phyloP scores from a whole-genome alignment of 306 rosid genomes.

The Ochetophila trinervis region DNA sequence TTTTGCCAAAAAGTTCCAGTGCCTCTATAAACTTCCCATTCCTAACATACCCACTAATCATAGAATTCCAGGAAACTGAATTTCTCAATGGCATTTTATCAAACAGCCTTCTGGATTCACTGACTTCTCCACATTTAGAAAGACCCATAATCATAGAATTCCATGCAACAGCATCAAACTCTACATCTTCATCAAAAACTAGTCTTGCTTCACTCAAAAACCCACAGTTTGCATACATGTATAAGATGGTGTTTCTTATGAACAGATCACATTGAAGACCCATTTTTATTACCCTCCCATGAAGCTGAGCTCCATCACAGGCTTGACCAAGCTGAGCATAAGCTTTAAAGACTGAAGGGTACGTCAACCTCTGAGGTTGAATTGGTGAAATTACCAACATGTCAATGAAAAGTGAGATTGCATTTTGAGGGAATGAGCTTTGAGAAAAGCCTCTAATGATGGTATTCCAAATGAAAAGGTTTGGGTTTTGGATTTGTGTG shows the following conservation, averaged over 20 bases:
- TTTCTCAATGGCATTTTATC: constrained; percentile 56
- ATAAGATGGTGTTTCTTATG: constrained; percentile 50
- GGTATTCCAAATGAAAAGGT: constrained; percentile 72
- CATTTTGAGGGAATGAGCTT: constrained; percentile 57
- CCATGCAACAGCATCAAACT: constrained; percentile 62
- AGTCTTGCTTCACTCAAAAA: constrained; percentile 50
- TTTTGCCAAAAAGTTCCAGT: constrained; percentile 49
- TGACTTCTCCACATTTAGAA: constrained; percentile 69
- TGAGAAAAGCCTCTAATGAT: constrained; percentile 74
- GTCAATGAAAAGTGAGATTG: constrained; percentile 63
- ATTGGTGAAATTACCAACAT: constrained; percentile 53
- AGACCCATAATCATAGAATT: constrained; percentile 75
- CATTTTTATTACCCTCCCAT: constrained; percentile 63
- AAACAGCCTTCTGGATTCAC: constrained; percentile 63
- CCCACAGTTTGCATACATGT: constrained; percentile 75
- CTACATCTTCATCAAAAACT: constrained; percentile 47
- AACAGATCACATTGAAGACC: constrained; percentile 56
- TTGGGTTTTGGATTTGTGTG: constrained; percentile 45
- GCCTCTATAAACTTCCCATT: constrained; percentile 60
- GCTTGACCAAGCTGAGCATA: constrained; percentile 61
- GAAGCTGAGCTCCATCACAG: constrained; percentile 73
- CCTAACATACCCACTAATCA: constrained; percentile 88
- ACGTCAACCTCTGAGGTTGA: constrained; percentile 58
- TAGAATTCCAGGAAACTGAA: constrained; percentile 66
- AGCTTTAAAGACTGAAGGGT: constrained; percentile 88